Evolutionary conservation across 805 yeast species (phyloP), one percentile per base, ranked within the genome.

Genomic region (Candida piceae): DNA sequence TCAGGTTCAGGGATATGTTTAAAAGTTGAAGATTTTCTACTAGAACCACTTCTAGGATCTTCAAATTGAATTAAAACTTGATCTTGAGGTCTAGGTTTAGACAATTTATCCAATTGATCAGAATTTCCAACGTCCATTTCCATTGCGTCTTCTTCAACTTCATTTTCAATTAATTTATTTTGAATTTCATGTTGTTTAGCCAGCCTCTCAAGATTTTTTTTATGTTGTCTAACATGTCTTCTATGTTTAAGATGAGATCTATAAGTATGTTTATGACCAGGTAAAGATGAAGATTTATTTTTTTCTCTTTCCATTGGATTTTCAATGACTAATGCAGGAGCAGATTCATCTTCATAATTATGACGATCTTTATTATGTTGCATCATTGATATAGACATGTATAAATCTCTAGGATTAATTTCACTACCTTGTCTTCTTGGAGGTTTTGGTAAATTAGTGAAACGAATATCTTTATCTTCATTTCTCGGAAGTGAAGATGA

Each of bases 351-450:
- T 17, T 60, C 64, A 21, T 50, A 44, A 5, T 51, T 36, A 19
- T 53, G 49, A 27, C 57, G 55, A 17, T 55, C 58, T n/a, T 61
- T 63, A 28, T 69, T 66, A 36, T 72, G 69, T 47, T 82, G 82
- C 63, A 89, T 64, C 80, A 88, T 78, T 29, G 87, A 79, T 48
- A 88, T 82, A 4, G 96, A 87, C 65, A 81, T 70, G 55, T 70
- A 81, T 78, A 88, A 80, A 53, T 89, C 96, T 33, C 82, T 75
- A 2, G 96, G 95, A 23, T 82, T 80, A 10, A 84, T 64, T 16
- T 78, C 74, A n/a, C 61, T 64, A 42, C 31, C 40, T 18, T 51
- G 42, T 32, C 53, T 53, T 41, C 66, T 67, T 8, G 63, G 64
- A 0, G 84, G 78, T 27, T 64, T 76, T 0, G 86, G 85, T 18